phyloP scores from a whole-genome alignment of 1,284 basidiomycete genomes.

The Cutaneotrichosporon dermatis region DNA sequence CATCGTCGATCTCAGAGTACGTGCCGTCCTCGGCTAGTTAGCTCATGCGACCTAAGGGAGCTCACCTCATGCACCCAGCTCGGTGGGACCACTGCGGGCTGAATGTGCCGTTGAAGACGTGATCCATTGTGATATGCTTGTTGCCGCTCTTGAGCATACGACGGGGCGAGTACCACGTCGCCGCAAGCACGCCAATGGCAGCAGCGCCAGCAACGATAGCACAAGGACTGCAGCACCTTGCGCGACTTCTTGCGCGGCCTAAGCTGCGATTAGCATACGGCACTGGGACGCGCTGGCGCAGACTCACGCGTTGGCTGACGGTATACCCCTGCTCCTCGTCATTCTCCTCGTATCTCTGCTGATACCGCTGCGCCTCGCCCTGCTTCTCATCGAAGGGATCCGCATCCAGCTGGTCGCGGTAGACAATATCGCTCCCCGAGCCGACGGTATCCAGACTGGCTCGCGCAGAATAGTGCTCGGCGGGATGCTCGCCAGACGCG shows the following conservation, averaged over 20 bases:
- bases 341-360: slow-evolving; percentile 1
- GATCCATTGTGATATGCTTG: slow-evolving; percentile 73
- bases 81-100: slow-evolving; percentile 46
- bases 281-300: background rate
- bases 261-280: slow-evolving; percentile 18
- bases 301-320: slow-evolving; percentile 26
- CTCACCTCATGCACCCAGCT: slow-evolving; percentile 84
- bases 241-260: slow-evolving; percentile 37
- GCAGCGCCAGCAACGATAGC: slow-evolving; percentile 35
- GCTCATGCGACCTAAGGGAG: slow-evolving; percentile 21
- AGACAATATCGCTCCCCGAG: slow-evolving; percentile 27
- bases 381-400: slow-evolving; percentile 44
- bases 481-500: background rate
- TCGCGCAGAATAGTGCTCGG: background rate
- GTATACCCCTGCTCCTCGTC: slow-evolving; percentile 30
- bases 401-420: slow-evolving; percentile 38
- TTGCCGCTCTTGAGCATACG: slow-evolving; percentile 53
- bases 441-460: slow-evolving; percentile 10
- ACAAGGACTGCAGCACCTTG: slow-evolving; percentile 42
- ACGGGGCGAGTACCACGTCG: slow-evolving; percentile 39
- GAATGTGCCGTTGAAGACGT: slow-evolving; percentile 87
- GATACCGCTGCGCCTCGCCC: slow-evolving; percentile 10
- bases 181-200: slow-evolving; percentile 41
- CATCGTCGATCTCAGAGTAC: slow-evolving; percentile 60
- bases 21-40: slow-evolving; percentile 79